phyloP scores from a whole-genome alignment of 75 land plant genomes.

The Picea sitchensis region DNA sequence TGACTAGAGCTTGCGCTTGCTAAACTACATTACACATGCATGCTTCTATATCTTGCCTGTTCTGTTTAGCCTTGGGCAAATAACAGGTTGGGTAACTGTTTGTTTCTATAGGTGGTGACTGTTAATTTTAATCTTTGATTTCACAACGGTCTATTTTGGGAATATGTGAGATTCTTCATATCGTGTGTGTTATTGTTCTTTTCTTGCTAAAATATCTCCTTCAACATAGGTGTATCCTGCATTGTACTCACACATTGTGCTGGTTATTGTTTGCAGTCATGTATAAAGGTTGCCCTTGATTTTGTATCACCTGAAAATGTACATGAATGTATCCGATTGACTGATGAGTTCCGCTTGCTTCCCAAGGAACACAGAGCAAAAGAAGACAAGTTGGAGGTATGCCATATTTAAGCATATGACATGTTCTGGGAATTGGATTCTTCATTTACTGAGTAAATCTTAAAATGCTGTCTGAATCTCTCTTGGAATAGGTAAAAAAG shows the following conservation, averaged over 20 bases:
- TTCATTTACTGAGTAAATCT: background rate
- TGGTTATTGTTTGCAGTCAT: constrained; percentile 46
- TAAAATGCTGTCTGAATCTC: background rate
- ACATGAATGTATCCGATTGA: constrained; percentile 41
- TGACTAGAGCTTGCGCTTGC: too few relatives aligned
- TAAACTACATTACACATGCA: too few relatives aligned
- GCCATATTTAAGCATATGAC: background rate
- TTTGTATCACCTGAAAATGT: constrained; percentile 74
- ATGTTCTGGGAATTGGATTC: background rate
- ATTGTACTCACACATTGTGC: background rate
- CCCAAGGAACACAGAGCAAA: constrained; percentile 53
- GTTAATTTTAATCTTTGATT: too few relatives aligned
- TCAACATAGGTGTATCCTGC: too few relatives aligned
- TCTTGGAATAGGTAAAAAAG: background rate
- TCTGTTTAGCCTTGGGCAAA: too few relatives aligned
- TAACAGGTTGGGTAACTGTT: too few relatives aligned
- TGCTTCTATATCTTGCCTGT: too few relatives aligned
- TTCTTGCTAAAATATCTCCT: too few relatives aligned
- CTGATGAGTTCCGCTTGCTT: constrained; percentile 57
- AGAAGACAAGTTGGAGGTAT: constrained; percentile 75
- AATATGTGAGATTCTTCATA: too few relatives aligned
- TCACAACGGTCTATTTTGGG: too few relatives aligned
- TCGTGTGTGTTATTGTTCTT: too few relatives aligned
- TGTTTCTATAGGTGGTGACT: too few relatives aligned
- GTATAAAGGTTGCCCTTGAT: constrained; percentile 68